Evolutionary conservation across 306 rosid genomes (phyloP).

Genomic region (Gastrolobium villosum): DNA sequence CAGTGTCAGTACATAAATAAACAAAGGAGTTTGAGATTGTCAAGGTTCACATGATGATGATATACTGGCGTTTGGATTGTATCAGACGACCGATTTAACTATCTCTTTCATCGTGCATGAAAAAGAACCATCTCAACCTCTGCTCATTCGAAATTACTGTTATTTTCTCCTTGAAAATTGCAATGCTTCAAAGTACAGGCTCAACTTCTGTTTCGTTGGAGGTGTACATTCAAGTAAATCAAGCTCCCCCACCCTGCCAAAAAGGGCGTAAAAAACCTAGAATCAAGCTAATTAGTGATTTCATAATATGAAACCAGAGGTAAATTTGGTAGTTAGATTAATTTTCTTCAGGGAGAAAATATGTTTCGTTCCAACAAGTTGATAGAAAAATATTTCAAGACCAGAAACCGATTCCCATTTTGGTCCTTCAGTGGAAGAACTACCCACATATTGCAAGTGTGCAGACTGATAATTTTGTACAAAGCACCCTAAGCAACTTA

Average conservation of each 20-base stretch:
- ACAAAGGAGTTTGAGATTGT: background rate
- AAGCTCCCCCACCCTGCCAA: background rate
- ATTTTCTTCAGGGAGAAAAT: constrained; percentile 27
- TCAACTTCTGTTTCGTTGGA: background rate
- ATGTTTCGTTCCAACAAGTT: constrained; percentile 10
- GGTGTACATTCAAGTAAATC: background rate
- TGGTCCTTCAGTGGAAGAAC: background rate
- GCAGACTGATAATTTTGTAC: constrained; percentile 1
- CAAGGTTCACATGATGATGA: background rate
- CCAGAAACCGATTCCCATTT: constrained; percentile 10
- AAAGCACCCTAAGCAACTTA: constrained; percentile 18
- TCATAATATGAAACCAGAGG: no score
- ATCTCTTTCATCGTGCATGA: background rate
- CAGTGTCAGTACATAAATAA: background rate
- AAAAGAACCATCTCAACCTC: background rate
- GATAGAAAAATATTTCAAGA: constrained; percentile 24
- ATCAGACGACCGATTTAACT: constrained; percentile 27
- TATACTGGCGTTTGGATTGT: constrained; percentile 17
- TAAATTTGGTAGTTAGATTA: background rate
- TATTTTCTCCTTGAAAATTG: background rate
- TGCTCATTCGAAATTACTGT: background rate
- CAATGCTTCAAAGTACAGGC: background rate
- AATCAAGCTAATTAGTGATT: background rate
- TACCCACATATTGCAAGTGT: background rate
- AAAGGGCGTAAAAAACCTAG: background rate